phyloP scores from a whole-genome alignment of 2,329 filamentous ascomycete genomes.

The Penicillium occitanis region DNA sequence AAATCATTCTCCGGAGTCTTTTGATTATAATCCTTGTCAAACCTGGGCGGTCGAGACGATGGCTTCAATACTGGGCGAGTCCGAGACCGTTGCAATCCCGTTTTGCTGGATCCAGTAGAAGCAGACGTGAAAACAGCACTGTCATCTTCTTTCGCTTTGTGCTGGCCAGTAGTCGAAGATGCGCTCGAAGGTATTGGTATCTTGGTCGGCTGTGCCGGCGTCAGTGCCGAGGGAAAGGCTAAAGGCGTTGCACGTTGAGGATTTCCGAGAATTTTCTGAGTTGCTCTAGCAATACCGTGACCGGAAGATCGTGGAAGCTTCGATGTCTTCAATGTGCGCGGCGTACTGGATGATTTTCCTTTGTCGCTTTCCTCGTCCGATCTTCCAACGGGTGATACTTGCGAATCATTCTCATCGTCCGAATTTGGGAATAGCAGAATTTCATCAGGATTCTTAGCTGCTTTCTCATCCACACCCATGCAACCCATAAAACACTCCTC shows the following conservation, averaged over 20 bases:
- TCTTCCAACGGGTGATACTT: constrained; percentile 24
- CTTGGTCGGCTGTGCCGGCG: constrained; percentile 12
- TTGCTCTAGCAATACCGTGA: neutral
- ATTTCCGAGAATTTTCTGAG: neutral
- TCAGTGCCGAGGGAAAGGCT: constrained; percentile 11
- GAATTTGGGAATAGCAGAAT: constrained; percentile 36
- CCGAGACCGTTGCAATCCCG: constrained; percentile 1
- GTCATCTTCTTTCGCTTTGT: constrained; percentile 21
- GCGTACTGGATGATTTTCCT: neutral
- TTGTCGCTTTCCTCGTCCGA: constrained; percentile 28
- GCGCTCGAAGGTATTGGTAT: constrained; percentile 20
- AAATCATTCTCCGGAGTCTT: constrained; percentile 12
- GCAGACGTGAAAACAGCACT: constrained; percentile 40
- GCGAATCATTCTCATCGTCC: constrained; percentile 28
- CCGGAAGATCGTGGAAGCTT: constrained; percentile 3
- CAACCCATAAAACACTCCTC: constrained; percentile 45
- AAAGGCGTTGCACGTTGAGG: constrained; percentile 2
- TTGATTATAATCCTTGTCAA: neutral
- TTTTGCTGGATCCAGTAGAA: constrained; percentile 39
- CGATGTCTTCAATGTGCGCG: neutral
- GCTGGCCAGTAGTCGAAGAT: constrained; percentile 26
- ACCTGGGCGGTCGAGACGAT: neutral
- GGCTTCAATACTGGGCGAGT: constrained; percentile 1
- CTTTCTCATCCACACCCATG: constrained; percentile 38
- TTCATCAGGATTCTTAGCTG: constrained; percentile 40